Base-by-base conservation (phyloP, 176 grass and related monocot genomes). In the Areca catechu region DNA sequence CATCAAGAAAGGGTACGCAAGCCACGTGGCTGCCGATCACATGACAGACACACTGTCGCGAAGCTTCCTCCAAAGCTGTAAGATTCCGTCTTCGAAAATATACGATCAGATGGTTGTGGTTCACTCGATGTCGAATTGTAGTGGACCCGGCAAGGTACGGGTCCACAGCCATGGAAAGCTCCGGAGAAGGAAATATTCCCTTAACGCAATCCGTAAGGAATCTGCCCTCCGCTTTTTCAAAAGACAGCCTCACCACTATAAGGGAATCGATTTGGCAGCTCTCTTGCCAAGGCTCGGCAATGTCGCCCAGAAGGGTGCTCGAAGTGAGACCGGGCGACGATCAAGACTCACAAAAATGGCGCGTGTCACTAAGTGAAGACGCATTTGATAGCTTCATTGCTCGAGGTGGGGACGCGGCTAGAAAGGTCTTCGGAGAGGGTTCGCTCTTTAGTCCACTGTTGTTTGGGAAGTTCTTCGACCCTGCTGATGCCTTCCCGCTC, bases 401-500 rank as follows among this genome's bases (percentile, higher is more conserved):
- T 22, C 74, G 63, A 18, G 71, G 53, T 3, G 80, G 65, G 55
- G 79, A 76, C 47, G 80, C 75, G 0, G 77, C 77, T 1, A 74
- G 76, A 53, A 62, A 83, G 53, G 83, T 91, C 30, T 97, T 97
- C 55, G 75, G 61, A 4, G 93, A 97, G 19, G 92, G 83, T 1
- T 91, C 87, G 1, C 78, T 91, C 7, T 85, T 91, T 72, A 88
- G 87, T 73, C 93, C 83, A 4, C 73, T 80, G 70, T 68, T 97
- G 21, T 91, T 91, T 25, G 93, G 87, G 62, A 97, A 91, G 16
- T 97, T 97, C 83, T 97, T 97, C 48, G 87, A 97, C 76, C 93
- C 93, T 15, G 86, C 80, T 19, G 87, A 97, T 56, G 81, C 86
- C 3, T 97, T 97, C 61, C 92, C 93, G 16, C 61, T 97, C n/a